Evolutionary conservation across 2,329 filamentous ascomycete genomes (phyloP).

Genomic region (Ceratocystis ficicola): DNA sequence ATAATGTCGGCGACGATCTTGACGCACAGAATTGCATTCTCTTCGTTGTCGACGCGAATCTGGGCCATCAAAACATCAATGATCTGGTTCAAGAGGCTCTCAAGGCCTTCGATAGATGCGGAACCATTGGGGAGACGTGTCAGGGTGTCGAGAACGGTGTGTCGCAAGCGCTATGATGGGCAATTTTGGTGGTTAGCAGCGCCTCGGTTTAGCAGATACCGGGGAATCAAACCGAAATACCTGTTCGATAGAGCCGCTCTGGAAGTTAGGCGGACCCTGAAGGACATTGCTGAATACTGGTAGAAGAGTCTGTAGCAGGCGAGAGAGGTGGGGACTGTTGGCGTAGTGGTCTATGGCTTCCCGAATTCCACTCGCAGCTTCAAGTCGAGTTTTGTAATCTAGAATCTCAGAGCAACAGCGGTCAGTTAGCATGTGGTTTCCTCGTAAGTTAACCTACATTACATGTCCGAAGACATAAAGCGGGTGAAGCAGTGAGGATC

Average conservation of each 20-base stretch:
- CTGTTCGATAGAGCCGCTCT: slow-evolving; percentile 82
- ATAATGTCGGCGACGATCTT: slow-evolving; percentile 97
- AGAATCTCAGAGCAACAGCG: neutral
- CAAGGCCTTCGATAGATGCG: slow-evolving; percentile 66
- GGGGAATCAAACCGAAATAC: slow-evolving; percentile 35
- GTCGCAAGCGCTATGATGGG: slow-evolving; percentile 60
- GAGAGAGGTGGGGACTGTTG: slow-evolving; percentile 59
- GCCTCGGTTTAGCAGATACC: neutral
- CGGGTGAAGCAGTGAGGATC: neutral
- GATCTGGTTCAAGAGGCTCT: slow-evolving; percentile 76
- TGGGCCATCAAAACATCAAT: slow-evolving; percentile 83
- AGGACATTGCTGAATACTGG: slow-evolving; percentile 81
- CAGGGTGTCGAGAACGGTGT: slow-evolving; percentile 86
- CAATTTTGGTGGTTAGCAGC: slow-evolving; percentile 25
- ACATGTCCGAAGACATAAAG: neutral
- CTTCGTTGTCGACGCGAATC: slow-evolving; percentile 87
- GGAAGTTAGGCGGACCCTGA: slow-evolving; percentile 76
- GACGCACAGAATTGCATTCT: slow-evolving; percentile 95
- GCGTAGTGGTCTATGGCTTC: slow-evolving; percentile 88
- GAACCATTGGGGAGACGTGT: slow-evolving; percentile 65
- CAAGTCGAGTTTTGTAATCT: slow-evolving; percentile 56
- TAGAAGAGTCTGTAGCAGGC: slow-evolving; percentile 77
- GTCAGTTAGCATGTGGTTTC: neutral
- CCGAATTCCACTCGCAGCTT: slow-evolving; percentile 72
- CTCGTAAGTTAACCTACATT: neutral